A percentile compares a stretch with the other conserved stretches of the same genome.
These are phyloP conservation scores for Chaetomium cochliodes DNA, from an alignment of 495 filamentous ascomycete species.

Conservation along the genomic window DNA sequence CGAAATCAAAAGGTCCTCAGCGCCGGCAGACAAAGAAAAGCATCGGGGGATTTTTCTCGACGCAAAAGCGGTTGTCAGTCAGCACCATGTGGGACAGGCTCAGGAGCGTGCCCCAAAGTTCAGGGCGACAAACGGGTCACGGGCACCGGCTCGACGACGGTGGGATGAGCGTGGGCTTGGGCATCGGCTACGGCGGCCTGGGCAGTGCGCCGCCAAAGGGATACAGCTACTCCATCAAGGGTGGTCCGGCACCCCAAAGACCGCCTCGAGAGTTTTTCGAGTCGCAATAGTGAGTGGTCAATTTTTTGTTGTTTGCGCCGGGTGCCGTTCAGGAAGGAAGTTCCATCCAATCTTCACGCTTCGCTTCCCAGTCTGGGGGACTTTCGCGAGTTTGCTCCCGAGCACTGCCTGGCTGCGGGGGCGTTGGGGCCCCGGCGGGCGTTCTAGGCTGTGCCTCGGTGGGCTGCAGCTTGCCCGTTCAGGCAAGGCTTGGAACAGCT, in stretches of 20 bases:
- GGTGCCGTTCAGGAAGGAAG: no score
- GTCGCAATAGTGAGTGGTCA: constrained; percentile 32
- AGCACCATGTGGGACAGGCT: constrained; percentile 4
- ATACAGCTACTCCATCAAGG: constrained; percentile 38
- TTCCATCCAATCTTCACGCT: background rate
- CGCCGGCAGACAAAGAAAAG: background rate
- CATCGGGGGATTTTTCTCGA: background rate
- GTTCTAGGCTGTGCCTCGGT: constrained; percentile 12
- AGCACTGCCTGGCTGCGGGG: constrained; percentile 7
- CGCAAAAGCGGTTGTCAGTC: background rate
- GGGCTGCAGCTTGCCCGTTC: constrained; percentile 14
- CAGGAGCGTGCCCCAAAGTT: background rate
- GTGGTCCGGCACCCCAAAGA: constrained; percentile 33
- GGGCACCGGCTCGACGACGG: constrained; percentile 25
- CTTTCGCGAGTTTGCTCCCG: background rate
- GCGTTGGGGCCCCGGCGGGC: background rate
- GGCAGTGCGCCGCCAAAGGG: constrained; percentile 15
- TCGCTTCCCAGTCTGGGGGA: background rate
- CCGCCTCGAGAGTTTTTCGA: constrained; percentile 36
- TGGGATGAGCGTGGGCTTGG: constrained; percentile 17
- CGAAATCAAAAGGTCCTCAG: background rate
- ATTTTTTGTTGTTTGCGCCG: background rate
- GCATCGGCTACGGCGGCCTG: constrained; percentile 12
- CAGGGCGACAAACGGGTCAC: constrained; percentile 16
- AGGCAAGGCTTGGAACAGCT: constrained; percentile 7